Conservation (phyloP, 2,329 filamentous ascomycete genomes). For the Talaromyces sp. region DNA sequence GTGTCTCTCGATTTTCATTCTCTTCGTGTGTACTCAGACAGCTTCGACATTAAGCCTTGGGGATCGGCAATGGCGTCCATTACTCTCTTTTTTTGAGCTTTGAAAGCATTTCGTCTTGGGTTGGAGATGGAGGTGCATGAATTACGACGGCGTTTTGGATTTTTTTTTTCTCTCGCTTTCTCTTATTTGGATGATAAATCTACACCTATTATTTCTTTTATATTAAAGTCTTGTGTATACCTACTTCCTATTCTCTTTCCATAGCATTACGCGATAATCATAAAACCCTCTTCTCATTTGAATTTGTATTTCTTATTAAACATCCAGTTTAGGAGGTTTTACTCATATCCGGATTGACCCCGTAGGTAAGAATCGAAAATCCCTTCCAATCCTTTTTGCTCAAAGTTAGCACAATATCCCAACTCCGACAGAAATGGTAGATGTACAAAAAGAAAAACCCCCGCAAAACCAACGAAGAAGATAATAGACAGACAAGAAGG, state of each 20-base stretch:
- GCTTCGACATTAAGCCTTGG: neutral
- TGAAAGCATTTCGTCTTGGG: too few relatives aligned
- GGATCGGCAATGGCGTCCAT: neutral
- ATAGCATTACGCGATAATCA: neutral
- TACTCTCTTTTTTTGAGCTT: too few relatives aligned
- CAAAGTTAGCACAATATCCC: neutral
- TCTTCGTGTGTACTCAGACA: neutral
- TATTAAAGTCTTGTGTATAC: neutral
- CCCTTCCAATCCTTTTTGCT: too few relatives aligned
- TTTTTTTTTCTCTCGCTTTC: neutral
- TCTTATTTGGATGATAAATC: neutral
- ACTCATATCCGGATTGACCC: too few relatives aligned
- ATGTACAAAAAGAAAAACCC: neutral
- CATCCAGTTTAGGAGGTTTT: too few relatives aligned
- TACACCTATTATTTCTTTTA: neutral
- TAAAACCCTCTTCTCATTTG: too few relatives aligned
- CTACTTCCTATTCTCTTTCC: neutral
- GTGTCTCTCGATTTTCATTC: neutral
- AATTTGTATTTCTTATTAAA: too few relatives aligned
- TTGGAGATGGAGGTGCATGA: neutral
- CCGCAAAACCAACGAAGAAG: too few relatives aligned
- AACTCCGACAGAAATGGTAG: neutral
- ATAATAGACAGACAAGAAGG: neutral
- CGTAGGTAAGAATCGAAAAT: too few relatives aligned
- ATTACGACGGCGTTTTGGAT: slow-evolving; percentile 1